Evolutionary conservation across 192 early-diverging fungal genomes (phyloP).

Genomic region (Hyaloraphidium curvatum): DNA sequence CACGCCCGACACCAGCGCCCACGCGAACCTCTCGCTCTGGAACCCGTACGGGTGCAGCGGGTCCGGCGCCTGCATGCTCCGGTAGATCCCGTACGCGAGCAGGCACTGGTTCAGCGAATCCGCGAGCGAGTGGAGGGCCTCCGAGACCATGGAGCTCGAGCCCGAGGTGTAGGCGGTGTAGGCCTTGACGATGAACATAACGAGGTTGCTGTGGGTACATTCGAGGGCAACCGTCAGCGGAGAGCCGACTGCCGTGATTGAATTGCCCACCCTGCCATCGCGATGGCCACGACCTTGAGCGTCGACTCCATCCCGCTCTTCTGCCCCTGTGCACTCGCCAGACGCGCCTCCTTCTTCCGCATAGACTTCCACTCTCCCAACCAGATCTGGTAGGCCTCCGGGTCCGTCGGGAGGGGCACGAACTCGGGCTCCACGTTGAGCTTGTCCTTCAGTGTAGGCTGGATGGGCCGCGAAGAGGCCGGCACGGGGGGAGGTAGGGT

Average conservation of each 20-base stretch:
- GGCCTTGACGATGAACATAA: constrained; percentile 27
- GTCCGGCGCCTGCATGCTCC: constrained; percentile 24
- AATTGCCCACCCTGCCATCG: constrained; percentile 14
- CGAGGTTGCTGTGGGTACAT: constrained; percentile 13
- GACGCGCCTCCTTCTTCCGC: no score
- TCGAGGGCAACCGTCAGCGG: background rate
- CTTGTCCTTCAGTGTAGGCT: no score
- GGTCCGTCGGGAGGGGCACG: no score
- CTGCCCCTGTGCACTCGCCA: no score
- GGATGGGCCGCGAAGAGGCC: no score
- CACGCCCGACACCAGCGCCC: constrained; percentile 24
- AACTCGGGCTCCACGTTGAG: no score
- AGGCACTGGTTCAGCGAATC: constrained; percentile 14
- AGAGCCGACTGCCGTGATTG: background rate
- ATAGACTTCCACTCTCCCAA: no score
- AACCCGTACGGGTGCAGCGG: constrained; percentile 34
- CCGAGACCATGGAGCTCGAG: constrained; percentile 37
- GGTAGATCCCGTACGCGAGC: constrained; percentile 12
- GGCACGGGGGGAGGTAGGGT: no score
- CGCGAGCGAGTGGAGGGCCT: constrained; percentile 26
- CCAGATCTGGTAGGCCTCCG: no score
- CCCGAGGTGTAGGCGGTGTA: constrained; percentile 26
- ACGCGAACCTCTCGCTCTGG: constrained; percentile 28
- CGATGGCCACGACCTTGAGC: constrained; percentile 30
- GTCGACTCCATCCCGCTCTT: no score